Evolutionary conservation across 306 rosid genomes (phyloP).

Genomic region (Myrica gale): DNA sequence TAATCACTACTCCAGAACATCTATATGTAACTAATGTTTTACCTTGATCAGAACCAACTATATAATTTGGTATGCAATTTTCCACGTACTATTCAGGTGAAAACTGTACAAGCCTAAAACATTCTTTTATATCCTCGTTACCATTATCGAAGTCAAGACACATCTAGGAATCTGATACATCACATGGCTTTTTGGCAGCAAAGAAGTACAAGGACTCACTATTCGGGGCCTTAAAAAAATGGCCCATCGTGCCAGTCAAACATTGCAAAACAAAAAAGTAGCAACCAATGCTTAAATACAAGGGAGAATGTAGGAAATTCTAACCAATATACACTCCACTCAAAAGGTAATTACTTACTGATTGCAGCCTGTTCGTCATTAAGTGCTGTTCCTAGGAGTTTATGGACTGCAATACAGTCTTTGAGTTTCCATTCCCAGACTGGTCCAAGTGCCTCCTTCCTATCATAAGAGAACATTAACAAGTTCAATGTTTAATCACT

Average conservation of each 20-base stretch:
- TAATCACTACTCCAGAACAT: not conserved
- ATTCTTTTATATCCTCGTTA: no score
- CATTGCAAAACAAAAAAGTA: not conserved
- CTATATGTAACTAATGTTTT: not conserved
- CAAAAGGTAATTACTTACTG: conserved; percentile 47
- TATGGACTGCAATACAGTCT: conserved; percentile 76
- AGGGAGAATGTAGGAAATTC: conserved; percentile 5
- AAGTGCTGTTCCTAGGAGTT: conserved; percentile 63
- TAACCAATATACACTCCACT: not conserved
- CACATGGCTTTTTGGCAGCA: no score
- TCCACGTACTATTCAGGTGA: not conserved
- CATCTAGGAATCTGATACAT: no score
- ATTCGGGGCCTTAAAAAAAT: not conserved
- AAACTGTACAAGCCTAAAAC: no score
- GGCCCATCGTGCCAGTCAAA: not conserved
- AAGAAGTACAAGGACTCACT: no score
- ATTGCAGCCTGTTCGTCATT: conserved; percentile 60
- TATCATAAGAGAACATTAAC: conserved; percentile 28
- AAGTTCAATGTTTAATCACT: conserved; percentile 13
- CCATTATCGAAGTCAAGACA: no score
- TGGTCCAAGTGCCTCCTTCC: conserved; percentile 75
- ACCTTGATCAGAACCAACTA: not conserved
- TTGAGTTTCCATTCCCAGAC: conserved; percentile 68
- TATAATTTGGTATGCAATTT: not conserved
- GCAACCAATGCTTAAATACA: not conserved